Conservation (phyloP, 2,329 filamentous ascomycete species). For the Epichloe coenophiala region DNA sequence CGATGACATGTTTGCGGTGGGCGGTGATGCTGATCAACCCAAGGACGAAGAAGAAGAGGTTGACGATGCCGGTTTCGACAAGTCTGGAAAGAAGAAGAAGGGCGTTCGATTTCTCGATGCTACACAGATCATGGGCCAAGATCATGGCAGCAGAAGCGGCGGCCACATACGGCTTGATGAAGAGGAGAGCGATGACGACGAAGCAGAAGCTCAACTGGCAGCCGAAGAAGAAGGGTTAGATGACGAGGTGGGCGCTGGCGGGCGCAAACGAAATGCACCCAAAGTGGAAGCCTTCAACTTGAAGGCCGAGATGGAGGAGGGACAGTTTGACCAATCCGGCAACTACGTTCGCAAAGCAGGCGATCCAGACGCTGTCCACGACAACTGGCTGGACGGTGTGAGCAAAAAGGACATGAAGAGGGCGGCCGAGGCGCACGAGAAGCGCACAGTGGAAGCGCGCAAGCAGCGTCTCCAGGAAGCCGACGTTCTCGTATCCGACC, state of each 20-base stretch:
- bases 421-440: constrained; percentile 77
- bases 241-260: constrained; percentile 79
- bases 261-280: constrained; percentile 84
- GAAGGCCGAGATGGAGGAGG: constrained; percentile 78
- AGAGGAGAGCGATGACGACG: constrained; percentile 44
- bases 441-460: constrained; percentile 63
- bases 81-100: constrained; percentile 44
- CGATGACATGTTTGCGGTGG: constrained; percentile 74
- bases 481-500: constrained; percentile 55
- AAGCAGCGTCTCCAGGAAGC: constrained; percentile 63
- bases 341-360: constrained; percentile 84
- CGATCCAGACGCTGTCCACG: constrained; percentile 82
- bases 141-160: constrained; percentile 57
- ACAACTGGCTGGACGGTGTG: constrained; percentile 82
- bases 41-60: constrained; percentile 30
- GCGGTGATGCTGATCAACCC: constrained; percentile 30
- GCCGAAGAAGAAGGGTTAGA: constrained; percentile 66
- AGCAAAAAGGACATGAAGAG: constrained; percentile 93
- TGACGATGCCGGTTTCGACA: constrained; percentile 20
- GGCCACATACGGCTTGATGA: constrained; percentile 53
- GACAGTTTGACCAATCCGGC: constrained; percentile 76
- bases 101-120: constrained; percentile 45
- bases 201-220: constrained; percentile 57
- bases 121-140: constrained; percentile 64
- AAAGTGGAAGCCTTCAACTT: constrained; percentile 96